These are phyloP conservation scores for Wickerhamiella lipophila DNA, from an alignment of 805 yeast species.

Conservation along the genomic window DNA sequence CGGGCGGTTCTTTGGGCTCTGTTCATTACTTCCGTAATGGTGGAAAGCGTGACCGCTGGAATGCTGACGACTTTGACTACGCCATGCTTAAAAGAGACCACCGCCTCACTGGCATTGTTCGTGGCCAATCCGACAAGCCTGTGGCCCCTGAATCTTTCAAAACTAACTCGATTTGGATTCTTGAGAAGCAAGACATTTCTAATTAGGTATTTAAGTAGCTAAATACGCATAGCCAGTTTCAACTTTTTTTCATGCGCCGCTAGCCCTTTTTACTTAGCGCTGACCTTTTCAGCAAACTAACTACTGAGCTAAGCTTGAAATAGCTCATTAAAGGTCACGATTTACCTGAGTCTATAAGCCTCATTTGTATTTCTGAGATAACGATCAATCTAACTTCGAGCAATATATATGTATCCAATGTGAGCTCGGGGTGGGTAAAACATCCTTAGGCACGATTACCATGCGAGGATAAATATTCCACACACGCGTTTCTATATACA, in stretches of 20 bases:
- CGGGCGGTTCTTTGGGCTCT: constrained; percentile 40
- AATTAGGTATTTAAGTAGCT: not conserved
- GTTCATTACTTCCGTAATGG: constrained; percentile 36
- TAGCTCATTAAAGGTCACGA: no score
- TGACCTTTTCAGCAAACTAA: no score
- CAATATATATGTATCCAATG: constrained; percentile 52
- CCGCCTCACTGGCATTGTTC: constrained; percentile 57
- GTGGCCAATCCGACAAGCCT: constrained; percentile 56
- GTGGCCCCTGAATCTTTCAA: constrained; percentile 68
- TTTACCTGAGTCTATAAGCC: no score
- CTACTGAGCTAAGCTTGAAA: no score
- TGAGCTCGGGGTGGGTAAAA: not conserved
- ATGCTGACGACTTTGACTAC: constrained; percentile 43
- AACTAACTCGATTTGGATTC: constrained; percentile 44
- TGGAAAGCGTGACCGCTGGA: constrained; percentile 41
- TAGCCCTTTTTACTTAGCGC: constrained; percentile 15
- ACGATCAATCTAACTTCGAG: no score
- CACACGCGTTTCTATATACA: not conserved
- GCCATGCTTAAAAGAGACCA: constrained; percentile 56
- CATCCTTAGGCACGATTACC: not conserved
- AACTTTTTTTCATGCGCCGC: no score
- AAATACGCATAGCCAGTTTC: not conserved
- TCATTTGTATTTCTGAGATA: no score
- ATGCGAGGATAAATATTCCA: not conserved
- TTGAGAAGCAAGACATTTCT: constrained; percentile 17